Conservation (phyloP, 2,329 filamentous ascomycete species). For the Fusarium dimerum region DNA sequence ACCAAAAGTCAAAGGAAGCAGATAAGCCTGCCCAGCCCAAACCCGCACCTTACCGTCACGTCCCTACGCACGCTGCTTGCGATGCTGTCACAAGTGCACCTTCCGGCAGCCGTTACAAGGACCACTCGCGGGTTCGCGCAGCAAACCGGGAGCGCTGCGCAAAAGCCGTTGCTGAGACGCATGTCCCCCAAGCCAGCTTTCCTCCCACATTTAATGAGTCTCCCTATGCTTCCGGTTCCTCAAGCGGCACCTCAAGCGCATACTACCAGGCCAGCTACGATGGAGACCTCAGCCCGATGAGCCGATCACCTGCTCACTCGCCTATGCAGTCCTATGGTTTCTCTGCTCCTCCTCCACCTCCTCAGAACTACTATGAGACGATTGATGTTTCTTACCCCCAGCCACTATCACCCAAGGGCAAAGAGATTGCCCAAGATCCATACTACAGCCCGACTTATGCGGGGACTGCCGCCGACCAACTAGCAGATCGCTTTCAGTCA, state of each 20-base stretch:
- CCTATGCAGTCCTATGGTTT: conserved; percentile 14
- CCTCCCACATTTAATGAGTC: conserved; percentile 34
- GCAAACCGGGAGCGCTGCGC: conserved; percentile 52
- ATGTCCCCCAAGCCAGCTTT: conserved; percentile 39
- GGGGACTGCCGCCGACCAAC: conserved; percentile 39
- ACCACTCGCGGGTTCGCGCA: conserved; percentile 50
- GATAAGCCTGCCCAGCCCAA: conserved; percentile 48
- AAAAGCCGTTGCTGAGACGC: conserved; percentile 41
- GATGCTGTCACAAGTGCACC: conserved; percentile 59
- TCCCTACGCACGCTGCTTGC: conserved; percentile 61
- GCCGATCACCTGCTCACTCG: conserved; percentile 6
- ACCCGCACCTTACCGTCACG: conserved; percentile 52
- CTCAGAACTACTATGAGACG: conserved; percentile 30
- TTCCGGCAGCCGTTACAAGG: conserved; percentile 49
- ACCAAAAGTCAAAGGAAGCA: conserved; percentile 50
- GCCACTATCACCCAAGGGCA: conserved; percentile 41
- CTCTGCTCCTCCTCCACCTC: conserved; percentile 7
- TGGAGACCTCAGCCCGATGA: conserved; percentile 20
- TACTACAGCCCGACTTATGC: conserved; percentile 37
- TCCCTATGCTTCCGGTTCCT: conserved; percentile 37
- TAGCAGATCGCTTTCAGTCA: conserved; percentile 14
- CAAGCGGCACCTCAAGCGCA: conserved; percentile 47
- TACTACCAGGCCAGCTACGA: conserved; percentile 44
- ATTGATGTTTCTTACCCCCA: conserved; percentile 25
- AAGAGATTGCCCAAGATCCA: conserved; percentile 39